Conservation (phyloP, 139 green algal genomes). For the Tetradesmus obliquus region DNA sequence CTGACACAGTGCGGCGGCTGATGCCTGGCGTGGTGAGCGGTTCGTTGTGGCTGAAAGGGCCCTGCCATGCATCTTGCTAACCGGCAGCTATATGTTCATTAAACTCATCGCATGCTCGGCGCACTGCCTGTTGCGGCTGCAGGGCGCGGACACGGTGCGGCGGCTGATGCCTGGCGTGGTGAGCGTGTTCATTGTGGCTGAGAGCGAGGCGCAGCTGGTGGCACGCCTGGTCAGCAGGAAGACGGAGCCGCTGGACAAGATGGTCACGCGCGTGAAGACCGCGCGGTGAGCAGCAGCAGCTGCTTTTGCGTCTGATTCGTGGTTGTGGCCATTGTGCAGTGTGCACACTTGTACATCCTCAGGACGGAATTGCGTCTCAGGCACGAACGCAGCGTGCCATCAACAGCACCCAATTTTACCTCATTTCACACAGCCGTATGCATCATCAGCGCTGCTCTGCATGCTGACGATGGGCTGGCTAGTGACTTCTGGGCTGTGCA, state of each 20-base stretch:
- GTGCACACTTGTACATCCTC: neutral
- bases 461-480: neutral
- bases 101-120: no score
- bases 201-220: slow-evolving; percentile 86
- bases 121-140: neutral
- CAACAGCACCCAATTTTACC: no score
- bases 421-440: neutral
- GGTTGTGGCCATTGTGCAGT: neutral
- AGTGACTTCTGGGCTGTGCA: neutral
- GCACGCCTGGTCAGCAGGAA: slow-evolving; percentile 84
- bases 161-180: slow-evolving; percentile 82
- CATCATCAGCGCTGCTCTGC: neutral
- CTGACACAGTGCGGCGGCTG: slow-evolving; percentile 81
- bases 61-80: no score
- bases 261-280: slow-evolving; percentile 82
- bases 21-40: slow-evolving; percentile 83
- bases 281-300: slow-evolving; percentile 58
- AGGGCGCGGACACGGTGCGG: slow-evolving; percentile 74
- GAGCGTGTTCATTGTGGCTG: slow-evolving; percentile 91
- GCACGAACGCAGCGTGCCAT: neutral
- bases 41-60: no score
- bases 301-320: neutral
- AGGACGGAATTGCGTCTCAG: no score
- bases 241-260: slow-evolving; percentile 87
- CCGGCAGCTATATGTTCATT: no score